phyloP scores from a whole-genome alignment of 768 basidiomycete genomes.

The Heimioporus sp. region DNA sequence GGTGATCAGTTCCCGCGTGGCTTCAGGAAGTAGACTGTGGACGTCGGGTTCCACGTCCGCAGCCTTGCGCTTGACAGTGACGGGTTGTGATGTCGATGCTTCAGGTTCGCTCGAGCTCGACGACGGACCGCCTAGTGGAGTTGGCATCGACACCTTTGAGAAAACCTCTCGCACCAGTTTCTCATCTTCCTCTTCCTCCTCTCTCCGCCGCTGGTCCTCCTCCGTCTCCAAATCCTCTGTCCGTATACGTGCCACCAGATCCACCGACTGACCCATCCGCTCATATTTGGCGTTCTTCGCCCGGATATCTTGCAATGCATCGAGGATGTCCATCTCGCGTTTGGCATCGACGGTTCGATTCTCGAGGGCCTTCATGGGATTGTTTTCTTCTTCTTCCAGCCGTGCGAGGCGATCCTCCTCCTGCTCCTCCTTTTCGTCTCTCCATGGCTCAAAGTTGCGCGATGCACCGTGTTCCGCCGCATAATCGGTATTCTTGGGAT shows the following conservation, averaged over 20 bases:
- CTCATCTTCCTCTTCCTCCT: slow-evolving; percentile 91
- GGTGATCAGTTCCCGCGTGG: slow-evolving; percentile 56
- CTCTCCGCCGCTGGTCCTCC: slow-evolving; percentile 67
- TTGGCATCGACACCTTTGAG: slow-evolving; percentile 58
- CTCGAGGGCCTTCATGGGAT: slow-evolving; percentile 97
- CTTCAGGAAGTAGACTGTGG: slow-evolving; percentile 64
- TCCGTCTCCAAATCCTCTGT: slow-evolving; percentile 73
- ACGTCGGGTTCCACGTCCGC: slow-evolving; percentile 74
- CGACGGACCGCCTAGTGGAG: slow-evolving; percentile 13
- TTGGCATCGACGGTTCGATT: slow-evolving; percentile 90
- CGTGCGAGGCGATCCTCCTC: slow-evolving; percentile 84
- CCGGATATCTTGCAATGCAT: slow-evolving; percentile 90
- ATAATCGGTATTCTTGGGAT: slow-evolving; percentile 97
- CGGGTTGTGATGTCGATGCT: slow-evolving; percentile 25
- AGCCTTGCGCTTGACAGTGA: slow-evolving; percentile 88
- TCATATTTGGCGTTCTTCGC: slow-evolving; percentile 88
- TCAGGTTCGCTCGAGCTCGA: slow-evolving; percentile 22
- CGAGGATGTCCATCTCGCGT: slow-evolving; percentile 97
- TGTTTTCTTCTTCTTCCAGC: slow-evolving; percentile 90
- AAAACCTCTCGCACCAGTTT: slow-evolving; percentile 85
- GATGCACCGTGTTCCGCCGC: slow-evolving; percentile 93
- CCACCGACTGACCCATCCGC: slow-evolving; percentile 71
- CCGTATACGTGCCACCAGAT: slow-evolving; percentile 61
- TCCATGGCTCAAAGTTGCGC: slow-evolving; percentile 97
- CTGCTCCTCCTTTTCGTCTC: slow-evolving; percentile 74